A percentile compares a stretch with the other conserved stretches of the same genome.
phyloP scores from a whole-genome alignment of 1,139 yeast species.

The Scheffersomyces segobiensis region DNA sequence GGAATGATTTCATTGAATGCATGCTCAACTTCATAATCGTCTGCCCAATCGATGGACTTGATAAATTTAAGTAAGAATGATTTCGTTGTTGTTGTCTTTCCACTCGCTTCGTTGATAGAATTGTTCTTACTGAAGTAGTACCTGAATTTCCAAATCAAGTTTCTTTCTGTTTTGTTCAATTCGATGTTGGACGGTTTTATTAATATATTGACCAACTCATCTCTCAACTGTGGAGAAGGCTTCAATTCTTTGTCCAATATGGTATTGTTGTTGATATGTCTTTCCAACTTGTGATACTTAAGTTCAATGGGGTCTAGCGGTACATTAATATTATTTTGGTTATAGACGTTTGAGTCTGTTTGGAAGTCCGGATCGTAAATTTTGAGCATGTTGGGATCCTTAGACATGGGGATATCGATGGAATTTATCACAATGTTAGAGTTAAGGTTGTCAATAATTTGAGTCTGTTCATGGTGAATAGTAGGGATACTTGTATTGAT shows the following conservation, averaged over 20 bases:
- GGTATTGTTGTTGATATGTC: conserved; percentile 72
- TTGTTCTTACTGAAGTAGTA: conserved; percentile 75
- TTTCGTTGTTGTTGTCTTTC: conserved; percentile 24
- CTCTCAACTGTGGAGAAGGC: conserved; percentile 84
- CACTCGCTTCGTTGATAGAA: conserved; percentile 18
- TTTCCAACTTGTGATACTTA: conserved; percentile 80
- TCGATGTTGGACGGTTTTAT: conserved; percentile 83
- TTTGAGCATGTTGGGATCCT: conserved; percentile 13
- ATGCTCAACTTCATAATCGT: conserved; percentile 75
- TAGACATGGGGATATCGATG: conserved; percentile 32
- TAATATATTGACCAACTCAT: conserved; percentile 66
- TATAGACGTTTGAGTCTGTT: conserved; percentile 6
- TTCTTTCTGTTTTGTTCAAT: conserved; percentile 80
- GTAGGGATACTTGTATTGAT: neutral
- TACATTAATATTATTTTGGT: conserved; percentile 5
- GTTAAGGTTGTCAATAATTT: conserved; percentile 10
- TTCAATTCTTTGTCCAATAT: conserved; percentile 81
- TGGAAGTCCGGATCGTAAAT: conserved; percentile 45
- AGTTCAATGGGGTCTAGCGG: conserved; percentile 87
- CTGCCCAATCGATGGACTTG: conserved; percentile 87
- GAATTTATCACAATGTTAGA: conserved; percentile 35
- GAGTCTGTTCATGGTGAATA: conserved; percentile 11
- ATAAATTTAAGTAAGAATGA: conserved; percentile 81
- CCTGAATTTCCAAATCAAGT: conserved; percentile 87
- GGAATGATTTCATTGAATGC: conserved; percentile 61